Conservation (phyloP, 78 protist species). For the Fonticula alba region DNA sequence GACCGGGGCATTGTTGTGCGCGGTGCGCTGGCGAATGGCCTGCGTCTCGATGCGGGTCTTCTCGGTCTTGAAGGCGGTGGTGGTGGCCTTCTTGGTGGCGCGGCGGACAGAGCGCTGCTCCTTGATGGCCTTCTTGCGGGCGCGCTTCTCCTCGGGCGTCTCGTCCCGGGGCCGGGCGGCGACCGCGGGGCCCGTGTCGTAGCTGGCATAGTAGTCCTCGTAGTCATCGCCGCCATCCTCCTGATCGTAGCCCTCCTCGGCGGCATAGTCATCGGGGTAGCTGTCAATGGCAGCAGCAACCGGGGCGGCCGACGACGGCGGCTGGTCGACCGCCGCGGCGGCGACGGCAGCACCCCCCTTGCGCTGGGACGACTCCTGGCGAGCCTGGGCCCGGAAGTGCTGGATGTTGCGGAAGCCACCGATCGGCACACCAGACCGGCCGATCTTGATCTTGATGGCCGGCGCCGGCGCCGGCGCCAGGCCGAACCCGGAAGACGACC, state of each 20-base stretch:
- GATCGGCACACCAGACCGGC: too few species aligned
- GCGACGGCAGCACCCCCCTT: background rate
- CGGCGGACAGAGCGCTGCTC: background rate
- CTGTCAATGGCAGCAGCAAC: background rate
- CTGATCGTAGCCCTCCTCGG: background rate
- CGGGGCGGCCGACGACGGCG: background rate
- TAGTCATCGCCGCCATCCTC: background rate
- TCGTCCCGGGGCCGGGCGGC: background rate
- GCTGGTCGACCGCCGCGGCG: background rate
- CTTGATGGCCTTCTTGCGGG: slow-evolving; percentile 3
- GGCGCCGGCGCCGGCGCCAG: background rate
- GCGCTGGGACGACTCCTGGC: too few species aligned
- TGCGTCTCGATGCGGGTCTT: too few species aligned
- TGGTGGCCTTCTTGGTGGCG: slow-evolving; percentile 1
- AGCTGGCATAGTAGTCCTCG: background rate
- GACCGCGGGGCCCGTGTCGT: background rate
- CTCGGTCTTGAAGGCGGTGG: background rate
- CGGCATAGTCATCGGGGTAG: background rate
- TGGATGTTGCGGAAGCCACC: too few species aligned
- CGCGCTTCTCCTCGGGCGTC: slow-evolving; percentile 4
- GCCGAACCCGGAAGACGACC: background rate
- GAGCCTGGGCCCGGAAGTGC: too few species aligned
- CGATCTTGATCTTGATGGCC: background rate
- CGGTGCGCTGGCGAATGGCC: too few species aligned
- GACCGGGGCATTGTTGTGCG: too few species aligned